Evolutionary conservation across 208 protist genomes (phyloP).

Genomic region (Trypanosoma rangeli): DNA sequence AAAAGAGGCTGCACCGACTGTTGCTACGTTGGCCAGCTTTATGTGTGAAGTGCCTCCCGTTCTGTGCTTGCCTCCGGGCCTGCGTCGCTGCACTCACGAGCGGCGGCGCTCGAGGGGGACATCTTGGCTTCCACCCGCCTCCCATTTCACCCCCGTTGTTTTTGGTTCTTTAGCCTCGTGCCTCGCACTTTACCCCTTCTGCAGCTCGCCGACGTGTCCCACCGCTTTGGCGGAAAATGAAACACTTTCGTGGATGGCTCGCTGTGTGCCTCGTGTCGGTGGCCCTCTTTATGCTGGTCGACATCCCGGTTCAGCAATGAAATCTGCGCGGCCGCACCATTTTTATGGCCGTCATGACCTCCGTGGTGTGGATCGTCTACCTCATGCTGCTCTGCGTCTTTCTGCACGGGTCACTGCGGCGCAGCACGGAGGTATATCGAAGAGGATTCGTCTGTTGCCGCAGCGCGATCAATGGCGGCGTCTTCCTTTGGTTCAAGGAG

Average conservation of each 20-base stretch:
- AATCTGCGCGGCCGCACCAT: conserved; percentile 35
- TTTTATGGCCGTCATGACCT: conserved; percentile 50
- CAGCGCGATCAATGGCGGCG: conserved; percentile 8
- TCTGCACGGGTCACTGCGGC: conserved; percentile 51
- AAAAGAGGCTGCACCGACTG: background rate
- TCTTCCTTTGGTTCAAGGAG: conserved; percentile 50
- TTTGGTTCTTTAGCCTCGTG: background rate
- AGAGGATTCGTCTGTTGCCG: conserved; percentile 26
- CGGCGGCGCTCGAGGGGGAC: too few relatives aligned
- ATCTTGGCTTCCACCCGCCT: too few relatives aligned
- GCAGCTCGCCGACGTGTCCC: background rate
- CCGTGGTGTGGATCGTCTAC: conserved; percentile 51
- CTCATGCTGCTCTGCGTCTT: conserved; percentile 50
- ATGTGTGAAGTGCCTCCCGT: too few relatives aligned
- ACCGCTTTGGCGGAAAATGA: background rate
- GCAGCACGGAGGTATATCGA: conserved; percentile 35
- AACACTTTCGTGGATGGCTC: conserved; percentile 51
- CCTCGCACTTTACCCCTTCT: background rate
- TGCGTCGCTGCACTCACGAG: too few relatives aligned
- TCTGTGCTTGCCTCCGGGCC: too few relatives aligned
- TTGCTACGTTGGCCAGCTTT: background rate
- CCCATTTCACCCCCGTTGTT: background rate
- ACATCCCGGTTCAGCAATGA: conserved; percentile 55
- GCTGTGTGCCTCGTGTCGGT: conserved; percentile 49
- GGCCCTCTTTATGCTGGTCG: conserved; percentile 48